Base-by-base conservation (phyloP, 495 filamentous ascomycete genomes). In the Umbilicaria muhlenbergii region DNA sequence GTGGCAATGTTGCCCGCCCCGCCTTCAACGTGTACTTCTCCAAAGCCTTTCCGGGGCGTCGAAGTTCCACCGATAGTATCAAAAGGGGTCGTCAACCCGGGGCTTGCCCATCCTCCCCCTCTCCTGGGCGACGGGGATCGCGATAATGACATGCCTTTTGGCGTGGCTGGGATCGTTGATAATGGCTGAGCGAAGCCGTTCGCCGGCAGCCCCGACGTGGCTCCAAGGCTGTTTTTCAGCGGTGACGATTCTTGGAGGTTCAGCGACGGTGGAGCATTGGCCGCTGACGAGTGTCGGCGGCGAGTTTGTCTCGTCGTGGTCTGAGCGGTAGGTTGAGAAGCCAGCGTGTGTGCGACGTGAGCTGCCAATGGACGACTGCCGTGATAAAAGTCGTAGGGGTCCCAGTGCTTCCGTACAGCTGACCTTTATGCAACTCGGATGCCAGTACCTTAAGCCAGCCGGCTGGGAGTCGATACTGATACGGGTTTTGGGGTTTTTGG, bases 81-180 rank as follows among this genome's bases (percentile, higher is more conserved):
- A 45, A 60, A 67, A 7, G 61, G 64, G 45, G 77, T 74, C 38
- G 73, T 78, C 41, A 92, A 68, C 28, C 83, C 85, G 15, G 86
- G 86, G 61, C 78, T 89, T 45, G 83, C 75, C 86, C 87, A 93
- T 51, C 85, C 86, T 54, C 81, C 84, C 51, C 81, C 81, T 48
- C 73, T 76, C 43, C 74, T 72, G 47, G 85, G 86, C 39, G 83
- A 89, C 38, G 85, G 85, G 53, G 84, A 89, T 61, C 83, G 76
- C 42, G 84, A 87, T 43, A 86, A 61, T 51, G 85, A 83, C 86
- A 93, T 92, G 3, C 31, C 35, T 15, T 44, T 21, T 7, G 53
- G 53, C 32, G 53, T 56, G 21, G 46, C 50, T 42, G 53, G 53
- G 31, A 56, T 53, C 13, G 53, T 34, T 5, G 50, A 45, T 32